Percentiles rank a stretch among this genome's conserved stretches.
Evolutionary conservation across 148 eudicot genomes (phyloP).

Genomic region (Vaccinium macrocarpon): DNA sequence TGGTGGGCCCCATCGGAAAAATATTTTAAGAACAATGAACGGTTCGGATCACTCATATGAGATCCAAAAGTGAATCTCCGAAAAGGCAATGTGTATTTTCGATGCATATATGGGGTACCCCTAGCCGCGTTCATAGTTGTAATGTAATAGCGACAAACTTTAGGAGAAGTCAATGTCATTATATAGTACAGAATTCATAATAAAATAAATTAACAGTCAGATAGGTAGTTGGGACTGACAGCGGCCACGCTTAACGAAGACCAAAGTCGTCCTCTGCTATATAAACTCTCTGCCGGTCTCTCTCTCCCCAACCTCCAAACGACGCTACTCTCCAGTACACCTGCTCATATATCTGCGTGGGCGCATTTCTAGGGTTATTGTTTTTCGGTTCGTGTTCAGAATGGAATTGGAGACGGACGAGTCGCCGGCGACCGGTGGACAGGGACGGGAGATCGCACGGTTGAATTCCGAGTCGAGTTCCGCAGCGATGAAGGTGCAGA

Average conservation of each 20-base stretch:
- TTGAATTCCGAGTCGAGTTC: neutral
- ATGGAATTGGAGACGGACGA: conserved; percentile 38
- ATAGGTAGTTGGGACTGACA: neutral
- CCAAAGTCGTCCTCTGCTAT: neutral
- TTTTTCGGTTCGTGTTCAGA: neutral
- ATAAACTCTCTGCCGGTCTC: neutral
- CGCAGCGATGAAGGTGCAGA: conserved; percentile 7
- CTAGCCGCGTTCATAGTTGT: too few species aligned
- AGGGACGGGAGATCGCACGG: neutral
- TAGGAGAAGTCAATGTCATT: too few species aligned
- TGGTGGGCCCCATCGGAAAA: too few species aligned
- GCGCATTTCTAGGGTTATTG: neutral
- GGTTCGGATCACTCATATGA: too few species aligned
- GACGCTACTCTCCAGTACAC: neutral
- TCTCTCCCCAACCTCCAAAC: neutral
- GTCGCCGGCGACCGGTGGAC: too few species aligned
- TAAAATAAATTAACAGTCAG: neutral
- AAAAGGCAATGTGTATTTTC: too few species aligned
- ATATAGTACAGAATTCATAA: too few species aligned
- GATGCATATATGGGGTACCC: too few species aligned
- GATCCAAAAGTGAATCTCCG: too few species aligned
- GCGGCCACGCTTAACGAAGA: neutral
- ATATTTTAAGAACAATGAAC: too few species aligned
- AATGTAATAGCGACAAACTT: too few species aligned
- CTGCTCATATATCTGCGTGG: too few species aligned